Conservation (phyloP, 75 land plant genomes). For the Pinus taeda region DNA sequence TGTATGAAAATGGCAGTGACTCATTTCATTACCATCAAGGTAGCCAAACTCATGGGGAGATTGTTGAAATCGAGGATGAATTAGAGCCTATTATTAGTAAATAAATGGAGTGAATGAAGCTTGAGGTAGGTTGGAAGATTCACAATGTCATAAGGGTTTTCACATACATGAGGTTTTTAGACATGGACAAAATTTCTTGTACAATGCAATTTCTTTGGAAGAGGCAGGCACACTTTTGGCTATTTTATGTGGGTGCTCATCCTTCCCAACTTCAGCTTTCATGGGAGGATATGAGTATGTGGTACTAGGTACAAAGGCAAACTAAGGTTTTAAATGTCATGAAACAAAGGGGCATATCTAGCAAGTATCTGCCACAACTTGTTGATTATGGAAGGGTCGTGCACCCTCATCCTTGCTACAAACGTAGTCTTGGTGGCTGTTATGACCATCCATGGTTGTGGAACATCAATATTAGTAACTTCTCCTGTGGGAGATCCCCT, state of each 20-base stretch:
- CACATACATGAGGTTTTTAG: constrained; percentile 39
- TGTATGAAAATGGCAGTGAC: no score
- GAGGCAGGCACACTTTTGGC: no score
- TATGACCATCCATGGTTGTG: constrained; percentile 88
- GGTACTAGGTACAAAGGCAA: constrained; percentile 93
- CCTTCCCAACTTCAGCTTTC: constrained; percentile 73
- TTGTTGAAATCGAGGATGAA: no score
- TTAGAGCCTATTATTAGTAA: no score
- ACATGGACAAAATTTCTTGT: constrained; percentile 39
- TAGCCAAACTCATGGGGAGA: no score
- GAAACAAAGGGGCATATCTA: no score
- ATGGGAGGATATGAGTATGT: constrained; percentile 76
- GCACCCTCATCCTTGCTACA: constrained; percentile 70
- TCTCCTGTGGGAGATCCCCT: no score
- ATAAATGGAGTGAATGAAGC: no score
- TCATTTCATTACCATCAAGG: no score
- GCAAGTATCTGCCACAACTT: no score
- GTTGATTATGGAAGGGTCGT: no score
- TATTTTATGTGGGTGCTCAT: constrained; percentile 71
- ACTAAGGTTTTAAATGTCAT: no score
- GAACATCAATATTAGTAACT: constrained; percentile 68
- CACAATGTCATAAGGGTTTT: constrained; percentile 53
- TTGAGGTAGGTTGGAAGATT: constrained; percentile 76
- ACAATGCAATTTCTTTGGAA: constrained; percentile 54
- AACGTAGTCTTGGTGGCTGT: constrained; percentile 38